Evolutionary conservation across 768 basidiomycete species (phyloP), one percentile per base, ranked within the genome.

Genomic region (Butyriboletus loyo): DNA sequence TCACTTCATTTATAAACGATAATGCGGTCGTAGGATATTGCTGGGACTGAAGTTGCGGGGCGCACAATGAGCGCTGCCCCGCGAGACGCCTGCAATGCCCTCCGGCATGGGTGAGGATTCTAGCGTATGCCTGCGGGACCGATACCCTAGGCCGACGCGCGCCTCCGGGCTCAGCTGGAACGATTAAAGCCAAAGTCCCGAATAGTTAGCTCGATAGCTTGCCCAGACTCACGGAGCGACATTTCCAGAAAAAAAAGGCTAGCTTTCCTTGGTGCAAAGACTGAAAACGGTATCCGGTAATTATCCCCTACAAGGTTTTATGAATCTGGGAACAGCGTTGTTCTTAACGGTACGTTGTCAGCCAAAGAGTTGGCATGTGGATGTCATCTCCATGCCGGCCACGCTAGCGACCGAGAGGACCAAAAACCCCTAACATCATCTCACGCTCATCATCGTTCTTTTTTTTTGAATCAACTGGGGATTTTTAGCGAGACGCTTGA

Each of bases 241-340:
- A 14, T 44, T 41, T 50, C 7, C 7, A 53, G 15, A 17, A 31
- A 17, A 45, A 24, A 46, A 15, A 24, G 17, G 32, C 13, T 7
- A 15, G 10, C 21, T 34, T 37, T 35, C 19, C 32, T 28, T 43
- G 36, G 17, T n/a, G n/a, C 17, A 25, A 46, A 24, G 25, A 21
- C 7, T 21, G n/a, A n/a, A n/a, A n/a, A n/a, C n/a, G n/a, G n/a
- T n/a, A n/a, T n/a, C n/a, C n/a, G n/a, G n/a, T n/a, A n/a, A n/a
- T 31, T 44, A 41, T 30, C 32, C n/a, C 38, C 19, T 11, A 15
- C 5, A 25, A 28, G 24, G 34, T 28, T 36, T 51, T 49, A 59
- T 54, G 52, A 62, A 37, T 54, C 46, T 55, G 49, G 30, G 61
- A 58, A 51, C 4, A 11, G 5, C 5, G 28, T 9, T 15, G 8